A percentile compares a stretch with the other conserved stretches of the same genome.
Evolutionary conservation across 2,329 filamentous ascomycete genomes (phyloP).

Genomic region (Botrytis medusae): DNA sequence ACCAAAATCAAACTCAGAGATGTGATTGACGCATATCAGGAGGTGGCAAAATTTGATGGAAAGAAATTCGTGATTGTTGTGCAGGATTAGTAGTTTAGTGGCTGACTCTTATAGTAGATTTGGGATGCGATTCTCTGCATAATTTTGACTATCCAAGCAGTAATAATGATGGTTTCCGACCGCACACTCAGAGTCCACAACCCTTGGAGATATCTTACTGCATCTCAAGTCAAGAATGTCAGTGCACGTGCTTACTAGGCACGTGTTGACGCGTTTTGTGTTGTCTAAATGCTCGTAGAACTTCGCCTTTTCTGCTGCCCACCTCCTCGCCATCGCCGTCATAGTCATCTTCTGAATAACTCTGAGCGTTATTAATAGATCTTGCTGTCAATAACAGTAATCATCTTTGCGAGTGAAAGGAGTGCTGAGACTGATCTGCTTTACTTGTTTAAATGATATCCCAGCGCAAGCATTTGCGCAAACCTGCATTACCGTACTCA

Average conservation of each 20-base stretch:
- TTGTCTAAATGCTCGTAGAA: neutral
- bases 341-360: too few species aligned
- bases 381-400: too few species aligned
- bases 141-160: neutral
- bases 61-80: constrained; percentile 5
- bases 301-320: neutral
- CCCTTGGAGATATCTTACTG: neutral
- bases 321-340: neutral
- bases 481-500: too few species aligned
- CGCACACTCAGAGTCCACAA: neutral
- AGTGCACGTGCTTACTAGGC: neutral
- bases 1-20: neutral
- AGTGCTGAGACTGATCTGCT: too few species aligned
- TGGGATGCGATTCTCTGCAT: neutral
- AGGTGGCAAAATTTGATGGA: neutral
- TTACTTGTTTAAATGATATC: too few species aligned
- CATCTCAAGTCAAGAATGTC: neutral
- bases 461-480: too few species aligned
- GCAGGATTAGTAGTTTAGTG: neutral
- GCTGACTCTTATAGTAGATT: neutral
- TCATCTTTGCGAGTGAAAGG: too few species aligned
- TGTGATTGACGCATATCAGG: neutral
- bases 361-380: too few species aligned
- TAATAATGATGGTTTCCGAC: neutral
- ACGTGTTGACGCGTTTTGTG: neutral